These are phyloP conservation scores for Glycine tomentella DNA, from an alignment of 306 rosid genomes.

Conservation along the genomic window DNA sequence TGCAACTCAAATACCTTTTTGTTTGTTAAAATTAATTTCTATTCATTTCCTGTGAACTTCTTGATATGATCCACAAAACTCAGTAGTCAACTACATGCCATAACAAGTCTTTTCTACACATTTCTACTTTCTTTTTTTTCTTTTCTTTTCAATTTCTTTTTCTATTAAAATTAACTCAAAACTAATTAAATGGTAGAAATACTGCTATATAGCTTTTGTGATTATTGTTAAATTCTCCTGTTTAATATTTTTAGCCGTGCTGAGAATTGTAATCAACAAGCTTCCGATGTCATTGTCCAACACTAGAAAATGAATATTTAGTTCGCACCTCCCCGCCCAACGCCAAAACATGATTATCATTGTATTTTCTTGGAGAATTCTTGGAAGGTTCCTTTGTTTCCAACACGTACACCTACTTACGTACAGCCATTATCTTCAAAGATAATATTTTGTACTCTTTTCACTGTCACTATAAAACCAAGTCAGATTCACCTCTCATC, in stretches of 20 bases:
- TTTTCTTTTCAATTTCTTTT: not conserved
- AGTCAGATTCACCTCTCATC: constrained; percentile 1
- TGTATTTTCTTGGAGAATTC: constrained; percentile 36
- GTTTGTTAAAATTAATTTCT: constrained; percentile 2
- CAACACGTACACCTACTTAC: not conserved
- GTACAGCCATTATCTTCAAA: not conserved
- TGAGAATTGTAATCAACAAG: not conserved
- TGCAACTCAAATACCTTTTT: constrained; percentile 3
- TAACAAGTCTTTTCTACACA: not conserved
- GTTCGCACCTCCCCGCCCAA: not conserved
- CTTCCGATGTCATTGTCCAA: not conserved
- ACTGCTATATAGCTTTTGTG: not conserved
- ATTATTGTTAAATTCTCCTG: not conserved
- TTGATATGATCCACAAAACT: not conserved
- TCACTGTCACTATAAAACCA: constrained; percentile 36
- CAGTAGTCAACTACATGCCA: not conserved
- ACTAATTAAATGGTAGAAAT: not conserved
- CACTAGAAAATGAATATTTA: not conserved
- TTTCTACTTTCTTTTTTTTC: not conserved
- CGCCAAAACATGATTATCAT: not conserved
- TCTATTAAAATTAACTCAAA: not conserved
- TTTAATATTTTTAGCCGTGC: not conserved
- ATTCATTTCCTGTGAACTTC: constrained; percentile 13
- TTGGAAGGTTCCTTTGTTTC: constrained; percentile 47
- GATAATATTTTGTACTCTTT: not conserved